Evolutionary conservation across 306 rosid genomes (phyloP), one percentile per base, ranked within the genome.

Genomic region (Acacia melanoxylon): DNA sequence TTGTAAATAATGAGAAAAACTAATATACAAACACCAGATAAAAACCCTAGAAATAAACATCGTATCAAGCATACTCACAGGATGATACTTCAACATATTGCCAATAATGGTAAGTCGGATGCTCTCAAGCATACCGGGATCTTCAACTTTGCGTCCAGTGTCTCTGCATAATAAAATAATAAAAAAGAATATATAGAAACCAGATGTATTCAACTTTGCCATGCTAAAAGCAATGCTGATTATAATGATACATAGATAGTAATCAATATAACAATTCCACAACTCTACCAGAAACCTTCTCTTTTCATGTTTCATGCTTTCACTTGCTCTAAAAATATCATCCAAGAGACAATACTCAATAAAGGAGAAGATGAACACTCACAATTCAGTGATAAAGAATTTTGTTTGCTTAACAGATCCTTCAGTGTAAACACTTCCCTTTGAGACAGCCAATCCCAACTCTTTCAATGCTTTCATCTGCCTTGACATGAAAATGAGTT

Each of bases 71-170:
- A 83, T 81, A 81, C 95, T 81, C 90, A 95, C 99, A 42, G 99
- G 99, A 83, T 95, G 99, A 85, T 89, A 95, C 85, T 95, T 88
- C 91, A 95, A 86, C 77, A 95, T 89, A 86, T 95, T 95, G 89
- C 76, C 90, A 85, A 95, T 95, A 88, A 95, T 90, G 83, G 99
- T 93, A 42, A 95, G 97, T 70, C 98, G 93, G 85, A 95, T 95
- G 48, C 91, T 91, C 94, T 95, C 99, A 27, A 95, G 83, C 94
- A 90, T 89, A 81, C 91, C 97, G 62, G 98, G 97, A 88, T 95
- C 94, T 84, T 93, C 99, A 82, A 95, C 99, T 92, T 95, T 95
- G 76, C 99, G 95, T 42, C 99, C 99, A 8, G 92, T 90, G 80
- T 86, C 94, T 83, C 99, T 95, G 84, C 48, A 29, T 14, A 78